A percentile compares a stretch with the other conserved stretches of the same genome.
Conservation (phyloP, 305 asterid genomes). For the Coffea humblotiana region DNA sequence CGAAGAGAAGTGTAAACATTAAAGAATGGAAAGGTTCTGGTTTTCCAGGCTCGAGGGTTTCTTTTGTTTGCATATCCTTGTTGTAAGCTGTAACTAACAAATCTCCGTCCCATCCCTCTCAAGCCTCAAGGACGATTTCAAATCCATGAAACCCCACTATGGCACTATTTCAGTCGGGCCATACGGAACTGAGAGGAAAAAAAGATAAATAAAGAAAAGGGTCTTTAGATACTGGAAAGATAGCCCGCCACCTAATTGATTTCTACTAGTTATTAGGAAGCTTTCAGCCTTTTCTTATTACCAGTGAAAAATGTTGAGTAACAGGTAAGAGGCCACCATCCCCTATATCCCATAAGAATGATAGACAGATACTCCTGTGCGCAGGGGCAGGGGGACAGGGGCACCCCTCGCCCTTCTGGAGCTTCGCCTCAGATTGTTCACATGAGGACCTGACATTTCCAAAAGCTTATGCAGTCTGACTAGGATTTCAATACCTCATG, state of each 20-base stretch:
- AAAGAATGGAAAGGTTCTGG: slow-evolving; percentile 25
- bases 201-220: not conserved
- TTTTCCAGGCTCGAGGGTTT: slow-evolving; percentile 42
- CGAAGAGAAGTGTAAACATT: slow-evolving; percentile 18
- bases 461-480: slow-evolving; percentile 24
- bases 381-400: slow-evolving; percentile 2
- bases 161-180: not conserved
- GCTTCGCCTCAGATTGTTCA: slow-evolving; percentile 41
- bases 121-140: slow-evolving; percentile 5
- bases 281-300: not conserved
- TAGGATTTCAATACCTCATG: not conserved
- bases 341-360: not conserved
- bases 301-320: not conserved
- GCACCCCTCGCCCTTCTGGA: not conserved
- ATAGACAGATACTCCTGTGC: too few species aligned
- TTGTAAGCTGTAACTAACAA: not conserved
- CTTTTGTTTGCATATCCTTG: slow-evolving; percentile 35
- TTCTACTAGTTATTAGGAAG: slow-evolving; percentile 1
- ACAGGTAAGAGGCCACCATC: slow-evolving; percentile 17
- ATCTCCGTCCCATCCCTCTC: slow-evolving; percentile 12
- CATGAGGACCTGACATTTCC: slow-evolving; percentile 57
- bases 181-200: not conserved
- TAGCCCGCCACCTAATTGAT: slow-evolving; percentile 3
- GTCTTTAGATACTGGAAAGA: not conserved
- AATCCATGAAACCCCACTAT: not conserved